A percentile compares a stretch with the other conserved stretches of the same genome.
These are phyloP conservation scores for Drosera spatulata DNA, from an alignment of 179 eudicot genomes.

Conservation along the genomic window DNA sequence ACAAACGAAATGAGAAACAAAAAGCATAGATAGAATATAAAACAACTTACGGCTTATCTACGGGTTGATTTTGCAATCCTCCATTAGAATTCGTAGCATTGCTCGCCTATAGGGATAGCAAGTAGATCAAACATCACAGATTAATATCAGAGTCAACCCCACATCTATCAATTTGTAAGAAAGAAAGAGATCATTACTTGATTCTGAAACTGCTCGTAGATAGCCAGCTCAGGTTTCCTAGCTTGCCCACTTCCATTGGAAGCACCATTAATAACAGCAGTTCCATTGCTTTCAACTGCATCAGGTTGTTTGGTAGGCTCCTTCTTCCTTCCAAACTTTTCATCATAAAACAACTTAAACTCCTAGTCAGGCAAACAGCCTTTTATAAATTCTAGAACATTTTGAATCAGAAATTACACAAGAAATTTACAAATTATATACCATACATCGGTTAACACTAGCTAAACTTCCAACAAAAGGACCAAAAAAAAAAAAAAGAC, in stretches of 20 bases:
- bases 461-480: too few species aligned
- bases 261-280: constrained; percentile 19
- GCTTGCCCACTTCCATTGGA: constrained; percentile 32
- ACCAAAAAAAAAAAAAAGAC: too few species aligned
- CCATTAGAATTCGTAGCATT: constrained; percentile 35
- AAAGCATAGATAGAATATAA: neutral
- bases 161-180: neutral
- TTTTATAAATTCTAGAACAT: constrained; percentile 17
- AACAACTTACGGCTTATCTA: constrained; percentile 43
- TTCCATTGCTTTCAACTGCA: constrained; percentile 19
- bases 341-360: constrained; percentile 88
- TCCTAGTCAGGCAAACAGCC: constrained; percentile 41
- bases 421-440: neutral
- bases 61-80: constrained; percentile 18
- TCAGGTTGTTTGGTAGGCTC: constrained; percentile 30
- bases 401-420: neutral
- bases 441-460: neutral
- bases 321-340: constrained; percentile 97
- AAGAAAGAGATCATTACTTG: constrained; percentile 35
- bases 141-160: neutral
- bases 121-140: constrained; percentile 4
- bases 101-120: constrained; percentile 15
- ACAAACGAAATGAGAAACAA: neutral
- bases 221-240: constrained; percentile 60
- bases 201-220: constrained; percentile 70